Percentiles rank a stretch among this genome's conserved stretches.
Evolutionary conservation across 2,329 filamentous ascomycete species (phyloP).

Genomic region (Fonsecaea pedrosoi): DNA sequence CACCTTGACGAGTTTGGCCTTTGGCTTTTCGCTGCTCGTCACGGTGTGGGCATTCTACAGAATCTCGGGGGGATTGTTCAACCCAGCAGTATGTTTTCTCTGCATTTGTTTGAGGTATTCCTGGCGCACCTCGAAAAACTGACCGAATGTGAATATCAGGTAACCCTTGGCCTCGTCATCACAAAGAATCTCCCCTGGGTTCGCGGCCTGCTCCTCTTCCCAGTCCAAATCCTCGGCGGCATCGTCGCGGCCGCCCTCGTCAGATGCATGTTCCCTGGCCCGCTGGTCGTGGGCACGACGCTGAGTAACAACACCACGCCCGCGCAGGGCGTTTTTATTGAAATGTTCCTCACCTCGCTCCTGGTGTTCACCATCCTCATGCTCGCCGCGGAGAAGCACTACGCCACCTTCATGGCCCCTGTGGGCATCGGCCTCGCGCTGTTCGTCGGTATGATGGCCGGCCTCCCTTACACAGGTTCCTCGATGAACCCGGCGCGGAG

Average conservation of each 20-base stretch:
- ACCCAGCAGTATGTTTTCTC: conserved; percentile 51
- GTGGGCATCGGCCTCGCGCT: conserved; percentile 74
- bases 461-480: conserved; percentile 56
- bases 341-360: conserved; percentile 69
- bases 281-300: conserved; percentile 60
- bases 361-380: conserved; percentile 71
- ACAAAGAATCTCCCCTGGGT: conserved; percentile 61
- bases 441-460: conserved; percentile 60
- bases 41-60: conserved; percentile 63
- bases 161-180: conserved; percentile 64
- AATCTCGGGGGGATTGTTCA: conserved; percentile 59
- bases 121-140: background rate
- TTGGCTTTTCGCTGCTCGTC: conserved; percentile 56
- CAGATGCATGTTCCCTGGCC: conserved; percentile 63
- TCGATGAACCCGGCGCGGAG: conserved; percentile 57
- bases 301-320: conserved; percentile 59
- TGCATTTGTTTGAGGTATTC: background rate
- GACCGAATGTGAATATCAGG: conserved; percentile 41
- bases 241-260: conserved; percentile 67
- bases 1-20: conserved; percentile 45
- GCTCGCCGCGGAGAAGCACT: conserved; percentile 75
- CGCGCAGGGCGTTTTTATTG: conserved; percentile 68
- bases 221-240: conserved; percentile 64
- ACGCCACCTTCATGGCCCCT: conserved; percentile 72
- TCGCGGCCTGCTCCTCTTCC: conserved; percentile 60